phyloP scores from a whole-genome alignment of 2,329 filamentous ascomycete genomes.

The Talaromyces sp. region DNA sequence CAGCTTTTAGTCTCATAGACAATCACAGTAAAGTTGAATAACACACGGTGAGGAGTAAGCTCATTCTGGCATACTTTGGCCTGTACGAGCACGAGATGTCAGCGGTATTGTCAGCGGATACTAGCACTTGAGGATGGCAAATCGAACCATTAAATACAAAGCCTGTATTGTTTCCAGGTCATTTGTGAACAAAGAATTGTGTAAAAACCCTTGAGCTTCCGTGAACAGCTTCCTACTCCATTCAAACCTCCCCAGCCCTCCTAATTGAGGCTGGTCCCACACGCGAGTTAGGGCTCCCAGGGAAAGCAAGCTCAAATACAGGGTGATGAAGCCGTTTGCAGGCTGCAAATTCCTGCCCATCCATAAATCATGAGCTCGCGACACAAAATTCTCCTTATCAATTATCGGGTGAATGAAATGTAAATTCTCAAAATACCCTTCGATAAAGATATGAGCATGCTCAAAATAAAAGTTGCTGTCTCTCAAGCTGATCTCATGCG shows the following conservation, averaged over 20 bases:
- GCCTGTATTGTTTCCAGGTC: conserved; percentile 48
- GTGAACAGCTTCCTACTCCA: conserved; percentile 47
- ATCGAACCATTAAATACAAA: conserved; percentile 42
- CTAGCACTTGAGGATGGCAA: too few relatives aligned
- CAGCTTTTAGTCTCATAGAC: background rate
- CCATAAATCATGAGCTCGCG: conserved; percentile 43
- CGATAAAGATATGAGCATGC: conserved; percentile 43
- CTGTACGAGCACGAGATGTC: conserved; percentile 16
- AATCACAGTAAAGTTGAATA: too few relatives aligned
- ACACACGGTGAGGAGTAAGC: conserved; percentile 44
- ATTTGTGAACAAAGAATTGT: conserved; percentile 39
- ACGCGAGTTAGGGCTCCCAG: conserved; percentile 44
- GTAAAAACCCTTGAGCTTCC: conserved; percentile 37
- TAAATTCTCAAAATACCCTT: conserved; percentile 46
- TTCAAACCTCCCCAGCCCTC: conserved; percentile 42
- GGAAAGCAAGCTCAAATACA: conserved; percentile 46
- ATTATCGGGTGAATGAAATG: conserved; percentile 48
- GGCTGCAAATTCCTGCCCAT: conserved; percentile 26
- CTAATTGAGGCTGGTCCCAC: conserved; percentile 40
- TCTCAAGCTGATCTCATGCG: conserved; percentile 18
- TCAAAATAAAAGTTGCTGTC: conserved; percentile 36
- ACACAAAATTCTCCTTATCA: conserved; percentile 42
- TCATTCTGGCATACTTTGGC: conserved; percentile 49
- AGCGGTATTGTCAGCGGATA: conserved; percentile 1
- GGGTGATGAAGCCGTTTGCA: conserved; percentile 41